phyloP scores from a whole-genome alignment of 306 rosid genomes.

The Cucurbita maxima region DNA sequence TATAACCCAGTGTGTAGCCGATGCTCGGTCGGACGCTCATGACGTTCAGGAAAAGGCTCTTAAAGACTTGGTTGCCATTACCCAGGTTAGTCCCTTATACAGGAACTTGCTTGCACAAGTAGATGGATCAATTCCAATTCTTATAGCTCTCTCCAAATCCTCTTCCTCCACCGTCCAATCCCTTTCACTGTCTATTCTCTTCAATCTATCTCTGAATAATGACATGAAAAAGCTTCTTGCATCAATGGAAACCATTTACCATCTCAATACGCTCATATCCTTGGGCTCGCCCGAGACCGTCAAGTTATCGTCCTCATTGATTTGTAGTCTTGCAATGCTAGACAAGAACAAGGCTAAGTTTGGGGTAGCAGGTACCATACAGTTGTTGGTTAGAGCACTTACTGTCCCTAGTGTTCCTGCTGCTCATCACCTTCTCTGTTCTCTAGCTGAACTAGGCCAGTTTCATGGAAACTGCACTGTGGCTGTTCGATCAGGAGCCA shows the following conservation, averaged over 20 bases:
- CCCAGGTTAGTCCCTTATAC: conserved; percentile 56
- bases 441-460: conserved; percentile 60
- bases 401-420: conserved; percentile 15
- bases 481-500: conserved; percentile 52
- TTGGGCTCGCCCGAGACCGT: conserved; percentile 23
- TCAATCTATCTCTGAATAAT: conserved; percentile 66
- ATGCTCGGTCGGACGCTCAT: conserved; percentile 21
- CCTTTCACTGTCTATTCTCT: conserved; percentile 53
- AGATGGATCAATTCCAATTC: conserved; percentile 32
- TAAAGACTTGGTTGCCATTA: conserved; percentile 38
- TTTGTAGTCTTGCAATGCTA: conserved; percentile 67
- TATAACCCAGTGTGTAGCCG: conserved; percentile 23
- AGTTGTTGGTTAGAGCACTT: conserved; percentile 31
- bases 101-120: conserved; percentile 39
- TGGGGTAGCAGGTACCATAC: conserved; percentile 65
- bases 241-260: conserved; percentile 34
- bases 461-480: conserved; percentile 72
- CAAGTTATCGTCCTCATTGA: conserved; percentile 39
- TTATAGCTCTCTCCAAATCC: conserved; percentile 41
- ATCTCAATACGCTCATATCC: conserved; percentile 39
- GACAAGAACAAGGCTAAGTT: conserved; percentile 82
- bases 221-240: conserved; percentile 57
- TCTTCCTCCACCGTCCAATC: conserved; percentile 29
- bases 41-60: conserved; percentile 42
- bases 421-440: conserved; percentile 42